These are phyloP conservation scores for Geosiphon pyriformis DNA, from an alignment of 192 early-diverging fungal species.

Conservation along the genomic window DNA sequence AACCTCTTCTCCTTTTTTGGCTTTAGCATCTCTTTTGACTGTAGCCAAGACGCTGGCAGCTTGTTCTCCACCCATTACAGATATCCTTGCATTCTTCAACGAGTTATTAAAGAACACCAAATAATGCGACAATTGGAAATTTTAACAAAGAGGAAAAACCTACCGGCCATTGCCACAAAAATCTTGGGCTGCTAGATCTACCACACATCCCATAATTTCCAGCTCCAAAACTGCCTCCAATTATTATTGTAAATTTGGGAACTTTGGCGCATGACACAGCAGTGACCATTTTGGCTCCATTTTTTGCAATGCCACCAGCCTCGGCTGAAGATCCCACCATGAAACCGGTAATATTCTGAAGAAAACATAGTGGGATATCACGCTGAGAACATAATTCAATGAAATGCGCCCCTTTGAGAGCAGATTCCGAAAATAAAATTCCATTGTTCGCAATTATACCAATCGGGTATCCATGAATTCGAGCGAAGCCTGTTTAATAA, in stretches of 20 bases:
- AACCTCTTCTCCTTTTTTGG: slow-evolving; percentile 59
- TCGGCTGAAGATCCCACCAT: slow-evolving; percentile 95
- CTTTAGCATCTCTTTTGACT: slow-evolving; percentile 76
- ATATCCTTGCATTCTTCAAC: slow-evolving; percentile 78
- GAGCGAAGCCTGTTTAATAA: slow-evolving; percentile 64
- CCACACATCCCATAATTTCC: slow-evolving; percentile 99
- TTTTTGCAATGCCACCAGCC: slow-evolving; percentile 94
- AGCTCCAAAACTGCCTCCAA: slow-evolving; percentile 71
- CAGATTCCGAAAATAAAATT: slow-evolving; percentile 89
- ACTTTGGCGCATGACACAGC: slow-evolving; percentile 90
- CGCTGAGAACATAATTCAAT: slow-evolving; percentile 88
- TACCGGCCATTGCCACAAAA: slow-evolving; percentile 96
- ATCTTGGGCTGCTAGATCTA: slow-evolving; percentile 84
- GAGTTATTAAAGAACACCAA: background rate
- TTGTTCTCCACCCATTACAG: slow-evolving; percentile 98
- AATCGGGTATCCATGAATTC: slow-evolving; percentile 83
- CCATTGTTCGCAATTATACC: slow-evolving; percentile 97
- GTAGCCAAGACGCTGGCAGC: slow-evolving; percentile 87
- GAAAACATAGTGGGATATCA: slow-evolving; percentile 81
- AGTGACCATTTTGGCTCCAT: slow-evolving; percentile 94
- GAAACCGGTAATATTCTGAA: slow-evolving; percentile 96
- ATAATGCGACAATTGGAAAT: background rate
- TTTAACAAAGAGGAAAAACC: slow-evolving; percentile 22
- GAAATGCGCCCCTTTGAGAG: slow-evolving; percentile 94
- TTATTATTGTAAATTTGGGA: slow-evolving; percentile 88